These are phyloP conservation scores for Podaxis sp. DNA, from an alignment of 768 basidiomycete species.

Conservation along the genomic window DNA sequence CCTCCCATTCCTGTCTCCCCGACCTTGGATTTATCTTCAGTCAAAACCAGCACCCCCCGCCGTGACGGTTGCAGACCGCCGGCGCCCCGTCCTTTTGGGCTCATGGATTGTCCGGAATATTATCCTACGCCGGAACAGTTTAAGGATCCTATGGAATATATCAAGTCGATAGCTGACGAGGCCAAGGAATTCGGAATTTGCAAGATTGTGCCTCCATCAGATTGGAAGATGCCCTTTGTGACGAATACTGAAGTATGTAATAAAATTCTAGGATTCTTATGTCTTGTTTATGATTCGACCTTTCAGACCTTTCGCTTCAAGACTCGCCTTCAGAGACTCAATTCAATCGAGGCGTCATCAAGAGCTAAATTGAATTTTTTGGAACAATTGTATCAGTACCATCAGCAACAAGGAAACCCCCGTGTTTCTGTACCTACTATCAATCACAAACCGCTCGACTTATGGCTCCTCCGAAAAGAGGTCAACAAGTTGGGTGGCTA, in stretches of 20 bases:
- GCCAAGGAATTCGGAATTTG: constrained; percentile 86
- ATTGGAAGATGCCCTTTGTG: constrained; percentile 95
- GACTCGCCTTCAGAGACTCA: constrained; percentile 91
- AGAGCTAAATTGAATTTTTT: constrained; percentile 96
- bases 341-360: constrained; percentile 96
- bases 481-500: constrained; percentile 89
- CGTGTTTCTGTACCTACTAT: constrained; percentile 93
- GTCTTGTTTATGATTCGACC: constrained; percentile 29
- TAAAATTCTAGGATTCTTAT: constrained; percentile 4
- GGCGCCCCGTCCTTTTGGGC: constrained; percentile 74
- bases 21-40: constrained; percentile 63
- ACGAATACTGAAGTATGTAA: constrained; percentile 86
- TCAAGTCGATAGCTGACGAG: constrained; percentile 71
- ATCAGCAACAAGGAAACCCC: constrained; percentile 91
- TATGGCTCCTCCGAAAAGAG: constrained; percentile 92
- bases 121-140: constrained; percentile 91
- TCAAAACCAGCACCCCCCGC: constrained; percentile 65
- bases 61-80: constrained; percentile 36
- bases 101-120: constrained; percentile 88
- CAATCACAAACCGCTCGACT: constrained; percentile 88
- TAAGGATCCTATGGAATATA: constrained; percentile 91
- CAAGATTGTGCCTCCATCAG: constrained; percentile 91
- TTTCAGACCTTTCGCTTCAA: constrained; percentile 88
- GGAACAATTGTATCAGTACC: constrained; percentile 95
- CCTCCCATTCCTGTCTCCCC: constrained; percentile 64